Evolutionary conservation across 2,329 filamentous ascomycete species (phyloP).

Genomic region (Ophiostoma sp.): DNA sequence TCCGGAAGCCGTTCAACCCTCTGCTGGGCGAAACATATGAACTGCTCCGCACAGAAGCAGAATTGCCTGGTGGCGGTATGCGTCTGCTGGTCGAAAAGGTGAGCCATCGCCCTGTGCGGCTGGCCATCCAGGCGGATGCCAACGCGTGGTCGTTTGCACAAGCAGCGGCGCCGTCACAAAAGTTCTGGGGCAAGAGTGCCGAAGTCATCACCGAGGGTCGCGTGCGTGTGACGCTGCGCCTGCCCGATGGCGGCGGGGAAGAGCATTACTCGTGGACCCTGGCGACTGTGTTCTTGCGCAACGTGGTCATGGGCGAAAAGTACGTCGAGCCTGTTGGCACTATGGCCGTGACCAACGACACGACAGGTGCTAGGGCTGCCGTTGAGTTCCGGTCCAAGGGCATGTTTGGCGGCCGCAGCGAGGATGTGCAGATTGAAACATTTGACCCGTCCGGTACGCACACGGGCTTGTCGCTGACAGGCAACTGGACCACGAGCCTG

Average conservation of each 20-base stretch:
- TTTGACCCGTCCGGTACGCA: slow-evolving; percentile 61
- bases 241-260: slow-evolving; percentile 56
- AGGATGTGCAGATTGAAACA: slow-evolving; percentile 77
- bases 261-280: slow-evolving; percentile 86
- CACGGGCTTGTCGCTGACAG: slow-evolving; percentile 62
- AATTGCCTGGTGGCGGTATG: slow-evolving; percentile 66
- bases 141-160: slow-evolving; percentile 81
- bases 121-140: slow-evolving; percentile 90
- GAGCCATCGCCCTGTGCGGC: slow-evolving; percentile 81
- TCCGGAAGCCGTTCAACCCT: slow-evolving; percentile 95
- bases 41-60: slow-evolving; percentile 76
- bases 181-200: slow-evolving; percentile 97
- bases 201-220: slow-evolving; percentile 92
- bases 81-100: slow-evolving; percentile 95
- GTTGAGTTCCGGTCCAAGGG: slow-evolving; percentile 90
- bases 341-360: slow-evolving; percentile 82
- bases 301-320: slow-evolving; percentile 96
- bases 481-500: slow-evolving; percentile 79
- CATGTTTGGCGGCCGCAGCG: slow-evolving; percentile 92
- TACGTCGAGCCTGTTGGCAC: slow-evolving; percentile 92
- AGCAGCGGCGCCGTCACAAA: slow-evolving; percentile 81
- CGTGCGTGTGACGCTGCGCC: slow-evolving; percentile 66
- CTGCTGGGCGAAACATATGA: slow-evolving; percentile 95
- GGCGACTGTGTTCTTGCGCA: slow-evolving; percentile 85
- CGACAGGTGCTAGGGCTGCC: slow-evolving; percentile 73